Evolutionary conservation across 2,329 filamentous ascomycete genomes (phyloP).

Genomic region (Aurifilum marmelostoma): DNA sequence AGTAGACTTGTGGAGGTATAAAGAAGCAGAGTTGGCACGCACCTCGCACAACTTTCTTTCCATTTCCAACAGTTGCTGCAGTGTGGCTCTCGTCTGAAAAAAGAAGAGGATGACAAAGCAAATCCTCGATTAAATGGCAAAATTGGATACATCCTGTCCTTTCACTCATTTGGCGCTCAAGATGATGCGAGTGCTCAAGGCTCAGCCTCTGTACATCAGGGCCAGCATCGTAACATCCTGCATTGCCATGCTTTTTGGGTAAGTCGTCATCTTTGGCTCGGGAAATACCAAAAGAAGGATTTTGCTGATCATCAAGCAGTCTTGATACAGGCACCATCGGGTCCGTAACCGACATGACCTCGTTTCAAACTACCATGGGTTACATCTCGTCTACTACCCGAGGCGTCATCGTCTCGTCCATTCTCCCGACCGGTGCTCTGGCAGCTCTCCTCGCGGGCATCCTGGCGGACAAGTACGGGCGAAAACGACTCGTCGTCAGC

Average conservation of each 20-base stretch:
- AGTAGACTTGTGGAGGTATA: not conserved
- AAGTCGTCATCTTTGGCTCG: not conserved
- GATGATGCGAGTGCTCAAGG: constrained; percentile 12
- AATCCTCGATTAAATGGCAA: not conserved
- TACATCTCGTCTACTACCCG: constrained; percentile 57
- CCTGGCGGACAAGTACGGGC: constrained; percentile 57
- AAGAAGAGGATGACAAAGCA: not conserved
- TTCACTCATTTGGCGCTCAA: not conserved
- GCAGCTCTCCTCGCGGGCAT: constrained; percentile 62
- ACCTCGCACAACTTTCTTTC: not conserved
- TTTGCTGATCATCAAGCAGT: constrained; percentile 21
- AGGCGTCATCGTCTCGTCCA: constrained; percentile 62
- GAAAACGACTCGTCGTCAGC: constrained; percentile 54
- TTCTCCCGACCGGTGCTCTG: constrained; percentile 62
- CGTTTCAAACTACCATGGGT: constrained; percentile 55
- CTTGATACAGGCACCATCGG: constrained; percentile 58
- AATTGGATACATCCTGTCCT: not conserved
- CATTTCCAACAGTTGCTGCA: too few species aligned
- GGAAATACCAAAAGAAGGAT: too few species aligned
- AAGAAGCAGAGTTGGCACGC: not conserved
- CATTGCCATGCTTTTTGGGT: constrained; percentile 32
- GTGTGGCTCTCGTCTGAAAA: not conserved
- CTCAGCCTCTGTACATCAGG: constrained; percentile 30
- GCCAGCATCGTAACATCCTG: constrained; percentile 32
- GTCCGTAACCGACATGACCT: constrained; percentile 60